A percentile compares a stretch with the other conserved stretches of the same genome.
Conservation (phyloP, 1,284 basidiomycete species). For the Cystobasidium slooffiae region DNA sequence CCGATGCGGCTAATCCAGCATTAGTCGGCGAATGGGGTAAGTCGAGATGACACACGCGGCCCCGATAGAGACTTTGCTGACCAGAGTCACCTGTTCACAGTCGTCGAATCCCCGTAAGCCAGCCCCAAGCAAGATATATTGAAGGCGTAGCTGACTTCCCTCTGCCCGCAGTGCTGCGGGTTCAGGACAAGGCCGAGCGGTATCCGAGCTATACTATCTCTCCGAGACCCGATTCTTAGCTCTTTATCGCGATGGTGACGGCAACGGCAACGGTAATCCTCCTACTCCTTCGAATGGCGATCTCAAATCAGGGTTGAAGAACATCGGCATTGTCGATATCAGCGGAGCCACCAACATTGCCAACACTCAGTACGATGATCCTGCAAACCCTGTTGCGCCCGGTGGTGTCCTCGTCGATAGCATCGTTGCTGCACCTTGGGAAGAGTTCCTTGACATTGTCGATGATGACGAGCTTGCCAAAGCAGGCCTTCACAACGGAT, state of each 20-base stretch:
- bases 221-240: conserved; percentile 64
- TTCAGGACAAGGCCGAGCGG: conserved; percentile 65
- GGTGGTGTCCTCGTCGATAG: conserved; percentile 62
- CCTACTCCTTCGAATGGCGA: conserved; percentile 61
- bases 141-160: neutral
- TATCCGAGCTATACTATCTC: conserved; percentile 67
- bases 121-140: neutral
- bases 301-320: conserved; percentile 54
- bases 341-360: conserved; percentile 67
- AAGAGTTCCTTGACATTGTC: conserved; percentile 65
- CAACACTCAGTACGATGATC: conserved; percentile 64
- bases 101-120: conserved; percentile 6
- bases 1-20: conserved; percentile 48
- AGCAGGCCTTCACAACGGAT: conserved; percentile 65
- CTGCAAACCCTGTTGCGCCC: conserved; percentile 63
- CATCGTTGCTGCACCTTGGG: conserved; percentile 66
- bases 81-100: neutral
- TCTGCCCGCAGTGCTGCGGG: conserved; percentile 60
- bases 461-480: conserved; percentile 63
- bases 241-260: conserved; percentile 67
- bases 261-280: conserved; percentile 64
- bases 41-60: neutral
- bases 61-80: neutral
- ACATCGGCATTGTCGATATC: conserved; percentile 67
- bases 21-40: conserved; percentile 65